phyloP scores from a whole-genome alignment of 2,329 filamentous ascomycete species.

The Verticillium nubilum region DNA sequence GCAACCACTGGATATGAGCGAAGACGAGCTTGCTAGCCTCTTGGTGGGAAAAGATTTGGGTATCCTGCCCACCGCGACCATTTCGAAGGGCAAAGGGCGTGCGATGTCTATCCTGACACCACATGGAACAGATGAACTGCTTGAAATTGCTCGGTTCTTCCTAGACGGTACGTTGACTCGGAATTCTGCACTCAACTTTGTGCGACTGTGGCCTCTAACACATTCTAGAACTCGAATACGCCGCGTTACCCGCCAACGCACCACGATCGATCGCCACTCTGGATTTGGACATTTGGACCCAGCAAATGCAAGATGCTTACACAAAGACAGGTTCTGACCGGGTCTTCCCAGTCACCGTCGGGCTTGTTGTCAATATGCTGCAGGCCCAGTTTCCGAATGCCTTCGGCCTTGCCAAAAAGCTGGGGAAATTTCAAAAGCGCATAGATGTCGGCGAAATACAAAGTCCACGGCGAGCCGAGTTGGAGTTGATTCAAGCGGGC shows the following conservation, averaged over 20 bases:
- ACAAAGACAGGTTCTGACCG: slow-evolving; percentile 18
- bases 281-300: slow-evolving; percentile 34
- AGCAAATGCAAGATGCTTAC: slow-evolving; percentile 30
- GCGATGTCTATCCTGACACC: slow-evolving; percentile 11
- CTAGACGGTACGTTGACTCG: slow-evolving; percentile 37
- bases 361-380: slow-evolving; percentile 29
- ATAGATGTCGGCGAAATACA: slow-evolving; percentile 28
- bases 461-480: slow-evolving; percentile 41
- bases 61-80: slow-evolving; percentile 15
- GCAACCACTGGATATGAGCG: slow-evolving; percentile 34
- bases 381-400: slow-evolving; percentile 25
- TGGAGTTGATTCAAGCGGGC: slow-evolving; percentile 45
- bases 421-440: slow-evolving; percentile 29
- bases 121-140: slow-evolving; percentile 28
- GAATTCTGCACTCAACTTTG: background rate
- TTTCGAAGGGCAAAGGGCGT: slow-evolving; percentile 37
- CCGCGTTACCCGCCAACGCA: slow-evolving; percentile 26
- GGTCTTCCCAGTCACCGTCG: slow-evolving; percentile 28
- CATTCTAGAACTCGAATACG: slow-evolving; percentile 39
- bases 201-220: background rate
- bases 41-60: slow-evolving; percentile 15
- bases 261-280: slow-evolving; percentile 26
- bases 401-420: slow-evolving; percentile 22
- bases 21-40: slow-evolving; percentile 21
- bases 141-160: slow-evolving; percentile 38